Conservation (phyloP, 805 yeast genomes). For the Lipomyces yamadae region DNA sequence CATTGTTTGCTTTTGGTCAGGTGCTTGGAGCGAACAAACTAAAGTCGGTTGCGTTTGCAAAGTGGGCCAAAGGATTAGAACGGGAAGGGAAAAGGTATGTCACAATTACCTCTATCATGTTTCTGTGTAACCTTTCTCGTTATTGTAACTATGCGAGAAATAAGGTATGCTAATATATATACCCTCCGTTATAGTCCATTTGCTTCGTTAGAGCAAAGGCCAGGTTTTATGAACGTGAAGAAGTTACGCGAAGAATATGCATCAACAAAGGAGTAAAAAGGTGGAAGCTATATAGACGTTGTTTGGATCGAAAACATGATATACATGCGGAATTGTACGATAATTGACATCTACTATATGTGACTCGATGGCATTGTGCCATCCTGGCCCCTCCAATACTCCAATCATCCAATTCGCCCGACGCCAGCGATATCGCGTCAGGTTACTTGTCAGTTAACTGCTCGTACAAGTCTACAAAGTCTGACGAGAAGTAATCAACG, state of each 20-base stretch:
- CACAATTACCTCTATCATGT: neutral
- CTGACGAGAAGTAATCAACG: conserved; percentile 21
- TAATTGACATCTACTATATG: neutral
- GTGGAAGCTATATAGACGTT: neutral
- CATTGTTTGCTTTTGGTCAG: conserved; percentile 28
- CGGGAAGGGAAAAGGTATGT: conserved; percentile 27
- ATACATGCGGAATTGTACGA: neutral
- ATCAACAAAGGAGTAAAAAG: neutral
- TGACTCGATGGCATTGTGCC: too few relatives aligned
- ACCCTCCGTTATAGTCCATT: conserved; percentile 20
- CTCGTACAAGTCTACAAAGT: conserved; percentile 23
- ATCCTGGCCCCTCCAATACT: too few relatives aligned
- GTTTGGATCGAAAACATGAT: conserved; percentile 1
- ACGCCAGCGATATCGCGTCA: neutral
- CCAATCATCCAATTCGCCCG: too few relatives aligned
- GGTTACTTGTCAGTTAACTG: conserved; percentile 12
- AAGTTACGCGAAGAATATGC: conserved; percentile 9
- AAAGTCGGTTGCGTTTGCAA: conserved; percentile 30
- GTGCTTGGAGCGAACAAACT: conserved; percentile 25
- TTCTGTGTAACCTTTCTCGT: neutral
- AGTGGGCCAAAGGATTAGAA: conserved; percentile 33
- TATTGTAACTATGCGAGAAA: neutral
- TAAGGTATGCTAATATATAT: neutral
- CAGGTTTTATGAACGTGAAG: conserved; percentile 24
- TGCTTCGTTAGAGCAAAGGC: conserved; percentile 28